phyloP scores from a whole-genome alignment of 2,329 filamentous ascomycete species.

The Sordariomycetes sp. region DNA sequence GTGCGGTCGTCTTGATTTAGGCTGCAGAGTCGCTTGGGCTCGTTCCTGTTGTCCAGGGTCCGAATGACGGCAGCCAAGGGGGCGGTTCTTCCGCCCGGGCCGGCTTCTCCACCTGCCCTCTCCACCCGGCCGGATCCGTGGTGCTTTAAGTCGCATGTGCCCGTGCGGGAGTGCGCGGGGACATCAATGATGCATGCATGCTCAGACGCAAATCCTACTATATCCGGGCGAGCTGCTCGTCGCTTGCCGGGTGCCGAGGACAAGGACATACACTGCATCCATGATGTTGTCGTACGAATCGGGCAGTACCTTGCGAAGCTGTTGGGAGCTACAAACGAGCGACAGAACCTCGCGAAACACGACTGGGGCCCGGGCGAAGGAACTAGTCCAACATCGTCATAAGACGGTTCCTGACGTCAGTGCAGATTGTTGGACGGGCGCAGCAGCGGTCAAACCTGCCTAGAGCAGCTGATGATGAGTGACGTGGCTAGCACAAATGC shows the following conservation, averaged over 20 bases:
- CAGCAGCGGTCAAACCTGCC: not conserved
- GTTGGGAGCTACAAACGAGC: not conserved
- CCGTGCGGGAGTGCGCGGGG: not conserved
- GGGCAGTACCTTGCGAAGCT: not conserved
- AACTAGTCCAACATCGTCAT: not conserved
- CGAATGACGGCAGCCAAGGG: not conserved
- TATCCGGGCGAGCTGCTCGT: not conserved
- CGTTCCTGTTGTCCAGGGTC: not conserved
- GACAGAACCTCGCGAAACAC: not conserved
- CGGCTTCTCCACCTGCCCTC: not conserved
- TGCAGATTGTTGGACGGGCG: not conserved
- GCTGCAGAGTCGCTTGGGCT: not conserved
- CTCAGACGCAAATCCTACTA: not conserved
- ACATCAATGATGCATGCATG: not conserved
- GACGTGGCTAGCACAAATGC: not conserved
- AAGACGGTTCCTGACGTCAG: not conserved
- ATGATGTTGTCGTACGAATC: not conserved
- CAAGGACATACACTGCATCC: not conserved
- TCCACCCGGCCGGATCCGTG: not conserved
- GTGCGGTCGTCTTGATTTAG: not conserved
- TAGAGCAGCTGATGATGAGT: not conserved
- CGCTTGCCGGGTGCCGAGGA: not conserved
- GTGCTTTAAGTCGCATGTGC: not conserved
- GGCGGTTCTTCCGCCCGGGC: not conserved
- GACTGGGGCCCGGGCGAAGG: not conserved